Evolutionary conservation across 176 grass and related monocot species (phyloP).

Genomic region (Avena atlantica): DNA sequence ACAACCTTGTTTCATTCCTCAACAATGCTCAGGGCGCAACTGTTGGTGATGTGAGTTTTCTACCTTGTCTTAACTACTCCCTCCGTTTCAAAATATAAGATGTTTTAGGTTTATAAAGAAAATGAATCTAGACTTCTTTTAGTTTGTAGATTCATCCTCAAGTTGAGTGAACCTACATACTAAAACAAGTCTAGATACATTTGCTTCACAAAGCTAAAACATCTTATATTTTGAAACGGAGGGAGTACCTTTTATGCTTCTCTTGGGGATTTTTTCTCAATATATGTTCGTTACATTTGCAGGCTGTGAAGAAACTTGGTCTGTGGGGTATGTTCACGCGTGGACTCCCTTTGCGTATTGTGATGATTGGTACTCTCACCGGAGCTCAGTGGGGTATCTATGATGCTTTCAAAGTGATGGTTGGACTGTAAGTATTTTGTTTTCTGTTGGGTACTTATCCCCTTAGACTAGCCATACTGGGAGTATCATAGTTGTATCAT

Average conservation of each 20-base stretch:
- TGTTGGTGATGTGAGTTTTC: constrained; percentile 65
- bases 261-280: neutral
- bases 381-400: constrained; percentile 85
- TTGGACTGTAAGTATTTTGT: constrained; percentile 73
- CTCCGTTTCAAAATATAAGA: too few species aligned
- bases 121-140: too few species aligned
- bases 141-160: too few species aligned
- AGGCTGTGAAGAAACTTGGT: constrained; percentile 89
- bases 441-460: neutral
- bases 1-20: constrained; percentile 83
- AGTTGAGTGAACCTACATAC: too few species aligned
- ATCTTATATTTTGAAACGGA: too few species aligned
- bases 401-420: constrained; percentile 86
- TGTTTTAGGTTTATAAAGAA: too few species aligned
- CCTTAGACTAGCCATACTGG: too few species aligned
- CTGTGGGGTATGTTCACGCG: constrained; percentile 74
- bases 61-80: neutral
- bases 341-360: constrained; percentile 70
- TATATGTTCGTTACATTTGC: neutral
- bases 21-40: constrained; percentile 78
- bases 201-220: too few species aligned
- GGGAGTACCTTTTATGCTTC: neutral
- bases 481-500: too few species aligned
- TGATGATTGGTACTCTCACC: constrained; percentile 88
- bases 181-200: too few species aligned